Percentiles rank a stretch among this genome's conserved stretches.
phyloP scores from a whole-genome alignment of 352 stramenopile genomes.

The Pythium monospermum region DNA sequence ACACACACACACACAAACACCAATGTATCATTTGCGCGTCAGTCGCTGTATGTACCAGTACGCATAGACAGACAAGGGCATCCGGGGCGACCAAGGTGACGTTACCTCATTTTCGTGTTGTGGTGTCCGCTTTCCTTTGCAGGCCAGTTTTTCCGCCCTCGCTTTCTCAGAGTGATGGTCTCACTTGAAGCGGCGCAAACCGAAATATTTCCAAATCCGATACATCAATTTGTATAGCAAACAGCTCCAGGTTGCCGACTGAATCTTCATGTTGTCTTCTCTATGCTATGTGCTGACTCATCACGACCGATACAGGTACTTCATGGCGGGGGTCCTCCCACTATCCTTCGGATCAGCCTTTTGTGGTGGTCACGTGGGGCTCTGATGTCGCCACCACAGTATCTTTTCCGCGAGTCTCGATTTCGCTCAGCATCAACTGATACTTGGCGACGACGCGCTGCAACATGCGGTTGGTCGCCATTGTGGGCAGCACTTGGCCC shows the following conservation, averaged over 20 bases:
- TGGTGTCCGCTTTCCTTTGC: too few species aligned
- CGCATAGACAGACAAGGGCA: too few species aligned
- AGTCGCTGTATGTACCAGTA: background rate
- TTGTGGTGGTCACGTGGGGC: too few species aligned
- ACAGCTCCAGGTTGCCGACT: too few species aligned
- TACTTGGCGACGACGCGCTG: constrained; percentile 83
- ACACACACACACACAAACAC: background rate
- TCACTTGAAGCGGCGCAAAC: constrained; percentile 6
- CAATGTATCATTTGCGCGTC: background rate
- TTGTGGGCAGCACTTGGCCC: constrained; percentile 62
- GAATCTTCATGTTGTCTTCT: too few species aligned
- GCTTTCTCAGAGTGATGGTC: constrained; percentile 13
- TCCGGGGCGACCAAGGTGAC: background rate
- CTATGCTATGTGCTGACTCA: too few species aligned
- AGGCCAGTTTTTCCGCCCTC: too few species aligned
- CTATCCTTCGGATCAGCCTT: too few species aligned
- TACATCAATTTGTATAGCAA: background rate
- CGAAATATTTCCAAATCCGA: background rate
- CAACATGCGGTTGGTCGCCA: constrained; percentile 72
- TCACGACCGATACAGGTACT: too few species aligned
- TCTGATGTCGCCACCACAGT: too few species aligned
- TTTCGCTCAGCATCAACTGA: constrained; percentile 77
- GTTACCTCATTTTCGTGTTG: constrained; percentile 1
- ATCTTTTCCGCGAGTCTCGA: constrained; percentile 33
- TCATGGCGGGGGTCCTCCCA: too few species aligned